Conservation (phyloP, 768 basidiomycete species). For the Pleurotus pulmonarius region DNA sequence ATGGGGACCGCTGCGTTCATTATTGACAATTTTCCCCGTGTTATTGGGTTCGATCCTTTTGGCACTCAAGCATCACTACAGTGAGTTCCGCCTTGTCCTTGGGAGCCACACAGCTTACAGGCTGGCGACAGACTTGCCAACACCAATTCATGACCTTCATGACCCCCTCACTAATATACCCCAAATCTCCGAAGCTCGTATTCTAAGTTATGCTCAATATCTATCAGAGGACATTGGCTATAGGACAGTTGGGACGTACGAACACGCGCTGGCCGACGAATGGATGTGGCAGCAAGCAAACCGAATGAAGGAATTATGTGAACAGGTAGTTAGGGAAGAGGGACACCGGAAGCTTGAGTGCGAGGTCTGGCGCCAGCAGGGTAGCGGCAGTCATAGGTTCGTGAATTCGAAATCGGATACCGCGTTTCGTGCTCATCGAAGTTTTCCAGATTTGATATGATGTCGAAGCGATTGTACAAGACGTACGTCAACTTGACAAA, state of each 20-base stretch:
- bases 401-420: constrained; percentile 17
- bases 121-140: constrained; percentile 45
- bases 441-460: constrained; percentile 98
- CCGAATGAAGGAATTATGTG: constrained; percentile 59
- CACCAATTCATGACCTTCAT: constrained; percentile 52
- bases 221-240: constrained; percentile 88
- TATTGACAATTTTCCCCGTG: constrained; percentile 51
- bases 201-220: constrained; percentile 58
- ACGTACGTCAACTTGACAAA: constrained; percentile 87
- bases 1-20: constrained; percentile 61
- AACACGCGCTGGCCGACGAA: constrained; percentile 80
- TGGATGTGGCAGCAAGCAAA: constrained; percentile 76
- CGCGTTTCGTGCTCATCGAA: not conserved
- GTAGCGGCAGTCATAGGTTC: constrained; percentile 84
- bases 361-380: constrained; percentile 88
- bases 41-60: constrained; percentile 46
- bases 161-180: constrained; percentile 58
- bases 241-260: constrained; percentile 85
- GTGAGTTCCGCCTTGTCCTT: constrained; percentile 27
- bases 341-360: constrained; percentile 71
- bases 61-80: constrained; percentile 44
- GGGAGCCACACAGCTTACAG: not conserved
- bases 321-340: constrained; percentile 39
- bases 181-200: constrained; percentile 68
- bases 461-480: constrained; percentile 80